Conservation (phyloP, 1,284 basidiomycete species). For the Hymenochaete sp. region DNA sequence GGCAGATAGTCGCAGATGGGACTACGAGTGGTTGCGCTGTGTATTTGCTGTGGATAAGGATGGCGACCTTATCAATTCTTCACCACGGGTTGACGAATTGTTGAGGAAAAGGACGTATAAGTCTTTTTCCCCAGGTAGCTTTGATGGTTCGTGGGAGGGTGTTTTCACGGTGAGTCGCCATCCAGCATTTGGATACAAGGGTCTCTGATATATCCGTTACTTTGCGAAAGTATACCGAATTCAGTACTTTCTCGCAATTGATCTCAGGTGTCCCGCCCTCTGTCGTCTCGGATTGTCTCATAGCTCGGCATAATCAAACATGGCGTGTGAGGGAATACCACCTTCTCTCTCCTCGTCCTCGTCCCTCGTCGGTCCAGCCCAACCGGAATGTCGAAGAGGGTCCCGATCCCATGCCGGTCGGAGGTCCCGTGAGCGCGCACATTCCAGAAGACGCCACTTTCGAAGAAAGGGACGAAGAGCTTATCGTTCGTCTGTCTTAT, state of each 20-base stretch:
- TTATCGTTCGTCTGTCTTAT: background rate
- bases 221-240: constrained; percentile 57
- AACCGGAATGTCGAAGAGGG: background rate
- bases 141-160: constrained; percentile 72
- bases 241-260: constrained; percentile 54
- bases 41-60: constrained; percentile 23
- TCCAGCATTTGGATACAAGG: background rate
- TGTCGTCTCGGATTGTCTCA: constrained; percentile 44
- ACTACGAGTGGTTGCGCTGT: constrained; percentile 18
- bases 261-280: constrained; percentile 52
- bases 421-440: constrained; percentile 39
- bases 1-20: constrained; percentile 18
- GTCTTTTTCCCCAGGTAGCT: constrained; percentile 39
- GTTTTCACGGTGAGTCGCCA: constrained; percentile 50
- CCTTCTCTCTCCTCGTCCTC: constrained; percentile 34
- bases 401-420: constrained; percentile 25
- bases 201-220: background rate
- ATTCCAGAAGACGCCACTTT: constrained; percentile 42
- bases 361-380: too few species aligned
- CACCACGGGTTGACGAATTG: background rate
- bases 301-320: constrained; percentile 65
- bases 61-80: background rate
- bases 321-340: constrained; percentile 71
- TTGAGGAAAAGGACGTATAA: background rate
- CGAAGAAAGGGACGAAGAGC: constrained; percentile 31